Evolutionary conservation across 2,329 filamentous ascomycete species (phyloP), one percentile per base, ranked within the genome.

Genomic region (Phaeosphaeriaceae sp.): DNA sequence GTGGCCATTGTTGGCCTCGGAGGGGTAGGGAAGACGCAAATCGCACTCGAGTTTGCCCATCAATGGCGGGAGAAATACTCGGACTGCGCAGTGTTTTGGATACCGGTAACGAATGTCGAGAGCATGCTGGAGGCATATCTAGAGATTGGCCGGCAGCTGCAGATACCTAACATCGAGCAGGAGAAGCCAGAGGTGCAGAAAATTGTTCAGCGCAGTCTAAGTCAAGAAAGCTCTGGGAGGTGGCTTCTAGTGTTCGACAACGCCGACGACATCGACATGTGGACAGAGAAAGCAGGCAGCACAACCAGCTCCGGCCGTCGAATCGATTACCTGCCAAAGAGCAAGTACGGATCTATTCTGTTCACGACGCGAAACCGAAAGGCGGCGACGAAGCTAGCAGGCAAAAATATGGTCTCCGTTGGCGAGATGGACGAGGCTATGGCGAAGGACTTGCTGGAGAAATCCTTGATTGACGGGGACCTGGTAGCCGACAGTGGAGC

Each of bases 241-340:
- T 79, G 76, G 77, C 61, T 80, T 1, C 42, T 79, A 26, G 61
- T 80, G 30, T 38, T 80, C 15, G 76, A 80, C 45, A 80, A 78
- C 41, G 74, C 73, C n/a, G 75, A 80, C 43, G 73, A 79, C 47
- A 39, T 40, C 4, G 49, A 68, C 1, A 47, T 76, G 2, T 45
- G 74, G 1, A 63, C 67, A 37, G 54, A 54, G 4, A 23, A 23
- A 23, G 21, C 21, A 8, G 21, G 21, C 21, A 23, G 8, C 21
- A 23, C 8, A 8, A 4, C 21, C 5, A 8, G 21, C 21, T 23
- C 21, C 4, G 8, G 21, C 8, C 21, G 21, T 23, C 8, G 8
- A 23, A 23, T 23, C 8, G 43, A 68, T 4, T 67, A 66, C 52
- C 54, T 78, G 4, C 75, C 72, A 33, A 62, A 48, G 29, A 69